Evolutionary conservation across 768 basidiomycete genomes (phyloP).

Genomic region (Russula griseocarnosa): DNA sequence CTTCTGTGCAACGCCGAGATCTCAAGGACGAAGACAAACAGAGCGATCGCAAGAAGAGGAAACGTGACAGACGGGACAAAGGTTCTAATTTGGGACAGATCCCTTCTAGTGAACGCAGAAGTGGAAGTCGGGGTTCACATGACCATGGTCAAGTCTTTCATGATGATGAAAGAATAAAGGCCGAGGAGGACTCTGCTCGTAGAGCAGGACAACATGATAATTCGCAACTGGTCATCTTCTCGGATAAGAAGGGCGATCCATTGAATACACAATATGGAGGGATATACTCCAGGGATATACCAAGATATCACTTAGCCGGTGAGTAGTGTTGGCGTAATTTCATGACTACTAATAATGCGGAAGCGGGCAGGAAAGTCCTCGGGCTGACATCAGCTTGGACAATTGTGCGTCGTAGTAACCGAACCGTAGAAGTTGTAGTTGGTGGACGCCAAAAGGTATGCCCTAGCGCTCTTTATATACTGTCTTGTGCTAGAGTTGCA

Average conservation of each 20-base stretch:
- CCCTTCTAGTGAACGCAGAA: slow-evolving; percentile 32
- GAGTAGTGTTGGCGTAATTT: neutral
- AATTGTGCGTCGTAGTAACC: slow-evolving; percentile 14
- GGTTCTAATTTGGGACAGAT: slow-evolving; percentile 15
- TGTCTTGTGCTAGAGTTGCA: slow-evolving; percentile 3
- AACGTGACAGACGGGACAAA: slow-evolving; percentile 20
- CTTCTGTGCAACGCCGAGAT: slow-evolving; percentile 23
- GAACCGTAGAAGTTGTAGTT: slow-evolving; percentile 20
- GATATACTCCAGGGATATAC: slow-evolving; percentile 23
- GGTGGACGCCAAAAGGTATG: slow-evolving; percentile 25
- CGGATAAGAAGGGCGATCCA: slow-evolving; percentile 40
- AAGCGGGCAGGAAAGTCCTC: slow-evolving; percentile 28
- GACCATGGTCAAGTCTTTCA: slow-evolving; percentile 17
- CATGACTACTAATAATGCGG: slow-evolving; percentile 20
- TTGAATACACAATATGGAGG: slow-evolving; percentile 27
- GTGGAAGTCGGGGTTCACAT: slow-evolving; percentile 3
- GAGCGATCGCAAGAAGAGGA: slow-evolving; percentile 34
- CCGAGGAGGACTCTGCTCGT: slow-evolving; percentile 36
- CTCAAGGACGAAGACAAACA: slow-evolving; percentile 29
- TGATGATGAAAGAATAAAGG: slow-evolving; percentile 36
- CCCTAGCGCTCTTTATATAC: slow-evolving; percentile 32
- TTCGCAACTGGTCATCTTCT: slow-evolving; percentile 47
- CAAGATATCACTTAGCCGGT: slow-evolving; percentile 26
- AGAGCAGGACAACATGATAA: slow-evolving; percentile 31
- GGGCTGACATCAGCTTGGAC: slow-evolving; percentile 22